These are phyloP conservation scores for Spatholobus suberectus DNA, from an alignment of 306 rosid species.

Conservation along the genomic window DNA sequence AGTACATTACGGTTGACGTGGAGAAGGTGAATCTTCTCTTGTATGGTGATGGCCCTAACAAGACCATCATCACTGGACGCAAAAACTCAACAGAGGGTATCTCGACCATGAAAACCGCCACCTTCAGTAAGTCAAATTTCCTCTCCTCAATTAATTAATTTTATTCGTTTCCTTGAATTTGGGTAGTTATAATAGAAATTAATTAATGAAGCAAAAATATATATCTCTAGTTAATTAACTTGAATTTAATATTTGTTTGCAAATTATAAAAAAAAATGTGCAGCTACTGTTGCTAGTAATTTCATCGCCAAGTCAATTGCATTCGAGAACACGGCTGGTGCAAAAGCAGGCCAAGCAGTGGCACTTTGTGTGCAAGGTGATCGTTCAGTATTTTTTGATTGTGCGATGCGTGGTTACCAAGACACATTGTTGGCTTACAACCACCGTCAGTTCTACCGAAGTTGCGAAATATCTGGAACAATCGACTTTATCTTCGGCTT, in stretches of 20 bases:
- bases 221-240: too few species aligned
- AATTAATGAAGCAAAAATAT: too few species aligned
- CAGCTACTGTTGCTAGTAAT: conserved; percentile 31
- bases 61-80: conserved; percentile 62
- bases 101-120: conserved; percentile 50
- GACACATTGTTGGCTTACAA: conserved; percentile 61
- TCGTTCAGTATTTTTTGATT: conserved; percentile 51
- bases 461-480: conserved; percentile 42
- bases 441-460: conserved; percentile 62
- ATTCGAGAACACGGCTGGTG: conserved; percentile 69
- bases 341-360: conserved; percentile 63
- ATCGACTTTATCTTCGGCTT: too few species aligned
- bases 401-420: conserved; percentile 60
- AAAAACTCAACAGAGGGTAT: conserved; percentile 42
- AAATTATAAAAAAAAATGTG: not conserved
- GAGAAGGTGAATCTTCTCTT: conserved; percentile 46
- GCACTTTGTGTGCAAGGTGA: conserved; percentile 64
- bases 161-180: too few species aligned
- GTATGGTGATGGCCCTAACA: conserved; percentile 70
- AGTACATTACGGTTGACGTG: conserved; percentile 42
- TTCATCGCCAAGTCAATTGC: conserved; percentile 65
- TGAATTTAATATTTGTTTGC: too few species aligned
- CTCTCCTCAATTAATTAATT: too few species aligned
- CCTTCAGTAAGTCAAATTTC: conserved; percentile 47
- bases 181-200: too few species aligned